These are phyloP conservation scores for Knufia fluminis DNA, from an alignment of 2,329 filamentous ascomycete species.

Conservation along the genomic window DNA sequence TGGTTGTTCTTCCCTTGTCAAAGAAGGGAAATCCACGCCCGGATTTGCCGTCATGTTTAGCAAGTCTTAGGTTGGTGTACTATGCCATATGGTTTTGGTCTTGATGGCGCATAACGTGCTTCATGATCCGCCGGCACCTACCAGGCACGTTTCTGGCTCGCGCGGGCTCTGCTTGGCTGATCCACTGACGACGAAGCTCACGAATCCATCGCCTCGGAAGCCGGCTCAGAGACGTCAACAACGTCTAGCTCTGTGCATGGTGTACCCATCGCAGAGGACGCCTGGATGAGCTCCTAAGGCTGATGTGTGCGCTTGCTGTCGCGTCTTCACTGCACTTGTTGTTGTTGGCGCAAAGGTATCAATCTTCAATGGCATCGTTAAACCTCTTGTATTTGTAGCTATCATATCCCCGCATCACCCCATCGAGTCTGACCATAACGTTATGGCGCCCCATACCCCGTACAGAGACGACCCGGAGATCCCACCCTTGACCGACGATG, in stretches of 20 bases:
- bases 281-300: background rate
- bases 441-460: background rate
- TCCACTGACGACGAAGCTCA: background rate
- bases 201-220: background rate
- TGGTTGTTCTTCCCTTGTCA: too few relatives aligned
- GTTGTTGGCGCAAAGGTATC: background rate
- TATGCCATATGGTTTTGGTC: too few relatives aligned
- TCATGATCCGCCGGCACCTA: too few relatives aligned
- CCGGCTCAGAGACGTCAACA: background rate
- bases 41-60: too few relatives aligned
- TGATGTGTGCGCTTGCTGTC: background rate
- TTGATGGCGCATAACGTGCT: too few relatives aligned
- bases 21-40: too few relatives aligned
- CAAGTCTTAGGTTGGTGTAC: too few relatives aligned
- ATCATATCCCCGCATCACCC: background rate
- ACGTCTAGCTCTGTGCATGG: background rate
- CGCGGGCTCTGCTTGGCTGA: background rate
- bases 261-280: background rate
- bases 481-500: constrained; percentile 29
- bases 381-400: background rate
- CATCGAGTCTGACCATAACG: background rate
- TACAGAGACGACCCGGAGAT: constrained; percentile 24
- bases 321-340: background rate
- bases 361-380: background rate
- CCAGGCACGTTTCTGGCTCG: background rate